Evolutionary conservation across 1,139 yeast species (phyloP), one percentile per base, ranked within the genome.

Genomic region (Lipomyces yarrowii): DNA sequence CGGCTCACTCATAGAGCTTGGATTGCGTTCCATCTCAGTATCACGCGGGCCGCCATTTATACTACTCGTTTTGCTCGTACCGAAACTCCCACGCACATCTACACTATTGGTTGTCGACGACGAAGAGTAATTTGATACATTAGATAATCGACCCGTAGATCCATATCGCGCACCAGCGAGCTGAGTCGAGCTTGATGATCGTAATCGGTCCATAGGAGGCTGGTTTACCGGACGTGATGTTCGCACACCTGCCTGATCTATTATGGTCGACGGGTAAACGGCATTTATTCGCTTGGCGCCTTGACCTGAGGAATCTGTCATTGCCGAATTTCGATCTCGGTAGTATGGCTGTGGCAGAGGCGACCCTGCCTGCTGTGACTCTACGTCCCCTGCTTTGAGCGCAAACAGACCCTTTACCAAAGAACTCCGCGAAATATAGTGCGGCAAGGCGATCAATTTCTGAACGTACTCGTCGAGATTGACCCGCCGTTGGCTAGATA

Each of bases 381-480:
- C 83, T 15, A 80, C 82, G 75, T 89, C 96, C 63, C 90, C 91
- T 13, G 86, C 86, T 64, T 87, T 82, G 6, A 90, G 78, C 15
- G 86, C 89, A 77, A 93, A 93, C 64, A 94, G 82, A 61, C 84
- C 82, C 71, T 87, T 84, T 2, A 92, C 96, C 70, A 88, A 86
- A 60, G 83, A 84, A 13, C 88, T 86, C 68, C 87, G 84, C 0
- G 96, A 86, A 56, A 94, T 90, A 73, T 92, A 89, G 13, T 82
- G 78, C 0, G 98, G 98, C 74, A 94, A 82, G 56, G 85, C 83
- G 57, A 91, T 83, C 71, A 94, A 82, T 69, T 88, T 90, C 63
- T 87, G 84, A 63, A 96, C 87, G 76, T 94, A 94, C 67, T 87
- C 86, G 77, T 94, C 96, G 72, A 96, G 82, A 77, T 91, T 96